These are phyloP conservation scores for Neonectria coccinea DNA, from an alignment of 2,329 filamentous ascomycete genomes.

Conservation along the genomic window DNA sequence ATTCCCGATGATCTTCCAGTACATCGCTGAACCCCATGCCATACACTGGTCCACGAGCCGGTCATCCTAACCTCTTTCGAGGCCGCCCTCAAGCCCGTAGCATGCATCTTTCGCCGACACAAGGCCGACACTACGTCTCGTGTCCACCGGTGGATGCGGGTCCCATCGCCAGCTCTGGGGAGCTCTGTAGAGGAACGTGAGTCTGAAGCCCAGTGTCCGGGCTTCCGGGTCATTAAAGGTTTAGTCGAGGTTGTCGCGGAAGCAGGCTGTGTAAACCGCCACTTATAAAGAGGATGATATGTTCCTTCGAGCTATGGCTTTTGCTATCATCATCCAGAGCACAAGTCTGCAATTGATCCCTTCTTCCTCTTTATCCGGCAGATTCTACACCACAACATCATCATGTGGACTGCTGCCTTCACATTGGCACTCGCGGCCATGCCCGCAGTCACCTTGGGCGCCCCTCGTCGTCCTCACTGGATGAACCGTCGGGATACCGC, in stretches of 20 bases:
- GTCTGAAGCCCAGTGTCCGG: neutral
- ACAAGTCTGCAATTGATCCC: neutral
- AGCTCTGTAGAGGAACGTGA: neutral
- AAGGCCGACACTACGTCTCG: conserved; percentile 14
- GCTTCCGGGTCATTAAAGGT: neutral
- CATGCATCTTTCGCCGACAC: conserved; percentile 20
- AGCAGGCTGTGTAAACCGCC: neutral
- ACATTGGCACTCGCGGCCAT: conserved; percentile 20
- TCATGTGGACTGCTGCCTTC: conserved; percentile 19
- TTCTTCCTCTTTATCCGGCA: neutral
- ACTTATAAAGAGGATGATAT: neutral
- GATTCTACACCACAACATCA: neutral
- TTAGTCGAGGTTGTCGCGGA: neutral
- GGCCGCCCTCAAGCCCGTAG: neutral
- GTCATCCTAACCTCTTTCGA: conserved; percentile 19
- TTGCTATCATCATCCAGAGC: neutral
- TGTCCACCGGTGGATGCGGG: conserved; percentile 7
- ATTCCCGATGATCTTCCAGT: neutral
- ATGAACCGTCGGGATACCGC: conserved; percentile 12
- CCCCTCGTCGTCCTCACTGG: conserved; percentile 18
- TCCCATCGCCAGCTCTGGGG: neutral
- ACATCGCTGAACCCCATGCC: conserved; percentile 1
- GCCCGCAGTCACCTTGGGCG: conserved; percentile 12
- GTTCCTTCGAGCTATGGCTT: neutral
- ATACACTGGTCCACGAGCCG: conserved; percentile 6